phyloP scores from a whole-genome alignment of 768 basidiomycete genomes.

The Kwoniella botswanensis region DNA sequence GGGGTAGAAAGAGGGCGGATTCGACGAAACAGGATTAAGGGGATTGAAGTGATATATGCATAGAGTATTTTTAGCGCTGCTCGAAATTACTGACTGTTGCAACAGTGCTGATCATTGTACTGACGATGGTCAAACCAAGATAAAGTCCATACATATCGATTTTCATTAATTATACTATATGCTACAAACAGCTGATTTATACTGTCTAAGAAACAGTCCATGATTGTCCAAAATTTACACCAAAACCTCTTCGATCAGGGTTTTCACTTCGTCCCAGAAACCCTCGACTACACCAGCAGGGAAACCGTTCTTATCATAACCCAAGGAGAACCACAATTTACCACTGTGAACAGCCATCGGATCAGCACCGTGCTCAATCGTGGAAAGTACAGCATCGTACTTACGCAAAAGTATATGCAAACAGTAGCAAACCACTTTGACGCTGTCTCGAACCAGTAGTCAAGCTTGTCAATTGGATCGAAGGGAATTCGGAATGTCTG shows the following conservation, averaged over 20 bases:
- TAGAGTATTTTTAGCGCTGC: background rate
- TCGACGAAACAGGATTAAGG: constrained; percentile 2
- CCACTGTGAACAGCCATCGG: constrained; percentile 60
- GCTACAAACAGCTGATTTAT: background rate
- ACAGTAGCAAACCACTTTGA: constrained; percentile 76
- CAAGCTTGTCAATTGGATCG: constrained; percentile 69
- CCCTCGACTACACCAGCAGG: constrained; percentile 66
- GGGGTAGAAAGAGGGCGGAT: constrained; percentile 9
- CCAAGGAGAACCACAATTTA: constrained; percentile 77
- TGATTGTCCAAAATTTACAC: background rate
- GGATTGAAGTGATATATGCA: background rate
- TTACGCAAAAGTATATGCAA: constrained; percentile 62
- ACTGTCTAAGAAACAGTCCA: background rate
- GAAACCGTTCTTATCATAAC: constrained; percentile 79
- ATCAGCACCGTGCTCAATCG: constrained; percentile 2
- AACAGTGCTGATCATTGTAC: background rate
- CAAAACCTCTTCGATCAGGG: constrained; percentile 68
- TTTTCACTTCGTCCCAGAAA: constrained; percentile 71
- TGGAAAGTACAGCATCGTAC: background rate
- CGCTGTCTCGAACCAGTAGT: constrained; percentile 86
- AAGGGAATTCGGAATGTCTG: constrained; percentile 68
- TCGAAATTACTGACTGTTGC: background rate
- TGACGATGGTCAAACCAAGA: background rate
- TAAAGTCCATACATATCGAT: background rate
- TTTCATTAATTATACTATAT: background rate